Percentiles rank a stretch among this genome's conserved stretches.
Conservation (phyloP, 2,329 filamentous ascomycete genomes). For the Pseudopithomyces maydicus region DNA sequence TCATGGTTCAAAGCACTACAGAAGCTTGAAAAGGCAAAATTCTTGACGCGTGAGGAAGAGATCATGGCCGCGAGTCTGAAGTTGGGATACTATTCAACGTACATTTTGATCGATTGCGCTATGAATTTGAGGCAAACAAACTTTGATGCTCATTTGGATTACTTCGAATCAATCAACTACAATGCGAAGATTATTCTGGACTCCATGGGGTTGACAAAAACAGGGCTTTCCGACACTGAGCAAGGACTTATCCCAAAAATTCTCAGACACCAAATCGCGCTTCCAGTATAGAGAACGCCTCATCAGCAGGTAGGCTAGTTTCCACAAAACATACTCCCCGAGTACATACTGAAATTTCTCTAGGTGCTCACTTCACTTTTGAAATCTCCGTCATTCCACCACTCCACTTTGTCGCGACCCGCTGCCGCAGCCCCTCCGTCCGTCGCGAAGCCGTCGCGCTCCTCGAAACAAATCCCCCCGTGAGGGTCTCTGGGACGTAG, state of each 20-base stretch:
- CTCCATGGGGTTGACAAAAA: constrained; percentile 4
- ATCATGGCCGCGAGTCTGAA: constrained; percentile 12
- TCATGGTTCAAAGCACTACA: constrained; percentile 13
- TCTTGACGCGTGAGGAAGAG: constrained; percentile 9
- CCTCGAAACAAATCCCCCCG: constrained; percentile 16
- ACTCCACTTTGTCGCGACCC: constrained; percentile 8
- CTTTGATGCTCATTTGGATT: constrained; percentile 11
- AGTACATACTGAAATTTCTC: neutral
- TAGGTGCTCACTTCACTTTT: constrained; percentile 17
- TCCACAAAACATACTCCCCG: neutral
- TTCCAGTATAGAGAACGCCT: neutral
- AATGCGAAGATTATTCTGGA: constrained; percentile 17
- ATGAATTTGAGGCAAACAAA: neutral
- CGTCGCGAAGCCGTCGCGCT: constrained; percentile 18
- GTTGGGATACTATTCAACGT: constrained; percentile 13
- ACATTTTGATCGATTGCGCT: constrained; percentile 7
- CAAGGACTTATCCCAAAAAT: neutral
- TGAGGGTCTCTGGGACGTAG: constrained; percentile 19
- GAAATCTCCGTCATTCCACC: constrained; percentile 14
- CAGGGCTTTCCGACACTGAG: neutral
- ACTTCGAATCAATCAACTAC: constrained; percentile 16
- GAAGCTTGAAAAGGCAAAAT: constrained; percentile 6
- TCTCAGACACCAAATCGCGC: neutral
- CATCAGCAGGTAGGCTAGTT: neutral
- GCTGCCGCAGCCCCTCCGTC: constrained; percentile 16